Evolutionary conservation across 129 eudicot genomes (phyloP), one percentile per base, ranked within the genome.

Genomic region (Lactuca sativa): DNA sequence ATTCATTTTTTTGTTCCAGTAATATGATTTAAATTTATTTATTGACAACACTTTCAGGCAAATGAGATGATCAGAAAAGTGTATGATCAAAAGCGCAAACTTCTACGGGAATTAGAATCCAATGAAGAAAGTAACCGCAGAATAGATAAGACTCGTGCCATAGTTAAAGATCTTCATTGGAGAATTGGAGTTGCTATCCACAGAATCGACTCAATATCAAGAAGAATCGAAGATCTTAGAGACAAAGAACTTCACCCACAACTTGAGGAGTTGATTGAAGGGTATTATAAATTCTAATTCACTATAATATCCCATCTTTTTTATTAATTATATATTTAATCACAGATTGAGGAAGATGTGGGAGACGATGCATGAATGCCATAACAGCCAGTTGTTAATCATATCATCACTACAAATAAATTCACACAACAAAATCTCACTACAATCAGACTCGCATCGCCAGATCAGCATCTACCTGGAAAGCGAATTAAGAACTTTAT

Each of bases 221-320:
- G 86, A 81, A 86, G 81, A 78, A 89, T 93, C 10, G 98, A 93
- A 75, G 97, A 93, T 41, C 59, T 93, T 56, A 78, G 98, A 82
- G 98, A 93, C 74, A 75, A 74, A 74, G 98, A 93, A 76, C 95
- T 93, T 52, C 96, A 89, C 76, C 98, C 98, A 36, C 97, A 93
- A 56, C 88, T 93, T 13, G 97, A 93, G 74, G 98, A 93, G 70
- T 74, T 93, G 74, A 93, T 93, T 61, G 90, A 93, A 73, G 98
- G 98, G 98, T 93, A 87, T 62, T 93, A 87, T 62, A 25, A 25
- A 25, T 25, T 25, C 30, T 25, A 25, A 25, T 1, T 25, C 30
- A 25, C 30, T 25, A 25, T 25, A 21, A 25, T 25, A 25, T 25
- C 30, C 30, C 30, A 25, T 25, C 30, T 25, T 25, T 25, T 25